Conservation (phyloP, 2,329 filamentous ascomycete species). For the Pseudogymnoascus sp. region DNA sequence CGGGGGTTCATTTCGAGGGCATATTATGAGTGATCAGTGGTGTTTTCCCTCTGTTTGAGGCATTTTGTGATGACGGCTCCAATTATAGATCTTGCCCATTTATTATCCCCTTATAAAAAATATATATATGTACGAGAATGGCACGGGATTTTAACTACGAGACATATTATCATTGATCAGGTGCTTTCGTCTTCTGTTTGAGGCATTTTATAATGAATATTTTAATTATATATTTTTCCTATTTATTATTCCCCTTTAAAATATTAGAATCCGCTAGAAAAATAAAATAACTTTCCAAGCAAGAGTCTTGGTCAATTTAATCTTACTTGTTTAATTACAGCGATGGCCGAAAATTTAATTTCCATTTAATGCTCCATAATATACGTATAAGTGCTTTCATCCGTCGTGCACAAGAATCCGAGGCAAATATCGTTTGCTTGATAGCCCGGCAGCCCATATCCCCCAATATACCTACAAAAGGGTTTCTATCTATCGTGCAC, state of each 20-base stretch:
- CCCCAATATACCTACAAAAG: background rate
- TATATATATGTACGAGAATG: background rate
- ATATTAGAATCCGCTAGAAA: background rate
- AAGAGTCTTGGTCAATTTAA: background rate
- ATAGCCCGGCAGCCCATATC: background rate
- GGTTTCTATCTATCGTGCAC: slow-evolving; percentile 29
- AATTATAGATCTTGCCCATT: background rate
- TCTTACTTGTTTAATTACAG: background rate
- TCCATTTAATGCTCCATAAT: background rate
- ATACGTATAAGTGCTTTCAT: slow-evolving; percentile 29
- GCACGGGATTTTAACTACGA: background rate
- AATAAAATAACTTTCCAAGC: background rate
- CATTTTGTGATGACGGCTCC: background rate
- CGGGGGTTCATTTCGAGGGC: too few relatives aligned
- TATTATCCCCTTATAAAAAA: background rate
- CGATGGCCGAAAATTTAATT: background rate
- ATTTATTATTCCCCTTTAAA: background rate
- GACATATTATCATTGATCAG: background rate
- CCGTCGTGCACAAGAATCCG: slow-evolving; percentile 1
- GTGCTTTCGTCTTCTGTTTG: background rate
- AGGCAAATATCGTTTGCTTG: background rate
- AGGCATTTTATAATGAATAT: background rate
- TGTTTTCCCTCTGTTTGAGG: background rate
- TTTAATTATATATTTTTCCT: background rate
- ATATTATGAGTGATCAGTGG: background rate